Evolutionary conservation across 768 basidiomycete genomes (phyloP).

Genomic region (Suillus discolor): DNA sequence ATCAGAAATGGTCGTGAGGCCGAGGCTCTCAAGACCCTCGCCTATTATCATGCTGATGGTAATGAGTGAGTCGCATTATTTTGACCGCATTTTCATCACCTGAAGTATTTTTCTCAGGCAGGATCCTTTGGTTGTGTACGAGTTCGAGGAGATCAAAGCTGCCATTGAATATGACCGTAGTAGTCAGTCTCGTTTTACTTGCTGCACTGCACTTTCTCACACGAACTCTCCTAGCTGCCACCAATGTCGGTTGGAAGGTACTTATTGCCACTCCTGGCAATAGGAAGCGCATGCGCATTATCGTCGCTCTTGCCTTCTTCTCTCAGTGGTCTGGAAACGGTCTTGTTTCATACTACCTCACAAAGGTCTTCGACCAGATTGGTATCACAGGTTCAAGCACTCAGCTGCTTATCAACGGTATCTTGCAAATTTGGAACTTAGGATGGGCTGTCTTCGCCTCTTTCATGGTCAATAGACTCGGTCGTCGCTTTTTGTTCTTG

Average conservation of each 20-base stretch:
- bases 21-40: slow-evolving; percentile 69
- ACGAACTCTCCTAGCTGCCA: slow-evolving; percentile 38
- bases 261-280: slow-evolving; percentile 71
- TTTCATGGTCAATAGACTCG: slow-evolving; percentile 62
- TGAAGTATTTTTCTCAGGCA: slow-evolving; percentile 33
- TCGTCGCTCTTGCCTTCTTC: slow-evolving; percentile 79
- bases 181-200: slow-evolving; percentile 19
- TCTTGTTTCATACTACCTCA: slow-evolving; percentile 83
- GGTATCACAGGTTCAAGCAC: slow-evolving; percentile 62
- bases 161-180: slow-evolving; percentile 69
- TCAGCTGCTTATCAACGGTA: slow-evolving; percentile 83
- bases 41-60: slow-evolving; percentile 84
- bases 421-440: slow-evolving; percentile 84
- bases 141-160: slow-evolving; percentile 81
- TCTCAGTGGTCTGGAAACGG: slow-evolving; percentile 88
- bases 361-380: slow-evolving; percentile 67
- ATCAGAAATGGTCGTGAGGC: slow-evolving; percentile 72
- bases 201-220: not conserved
- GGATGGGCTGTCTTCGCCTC: slow-evolving; percentile 60
- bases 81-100: not conserved
- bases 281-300: slow-evolving; percentile 74
- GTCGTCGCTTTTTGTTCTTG: slow-evolving; percentile 74
- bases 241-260: slow-evolving; percentile 68
- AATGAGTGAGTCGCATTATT: slow-evolving; percentile 45
- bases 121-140: slow-evolving; percentile 70